Evolutionary conservation across 2,329 filamentous ascomycete genomes (phyloP).

Genomic region (Fusarium marasasianum): DNA sequence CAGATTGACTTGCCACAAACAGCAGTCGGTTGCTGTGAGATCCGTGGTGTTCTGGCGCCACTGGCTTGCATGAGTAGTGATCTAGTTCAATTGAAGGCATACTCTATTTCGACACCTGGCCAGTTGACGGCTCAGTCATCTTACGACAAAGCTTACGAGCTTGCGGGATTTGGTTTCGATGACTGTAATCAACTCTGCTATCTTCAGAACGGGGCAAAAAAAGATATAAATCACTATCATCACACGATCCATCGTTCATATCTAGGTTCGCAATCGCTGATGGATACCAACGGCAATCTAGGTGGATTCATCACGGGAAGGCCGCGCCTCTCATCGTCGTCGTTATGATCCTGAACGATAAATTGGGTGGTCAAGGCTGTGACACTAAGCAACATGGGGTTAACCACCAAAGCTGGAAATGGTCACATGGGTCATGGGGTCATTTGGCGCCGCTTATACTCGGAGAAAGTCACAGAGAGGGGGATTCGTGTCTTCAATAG

Average conservation of each 20-base stretch:
- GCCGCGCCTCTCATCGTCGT: background rate
- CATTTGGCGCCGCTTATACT: background rate
- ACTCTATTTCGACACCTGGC: background rate
- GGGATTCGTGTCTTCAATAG: background rate
- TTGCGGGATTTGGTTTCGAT: background rate
- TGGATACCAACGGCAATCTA: background rate
- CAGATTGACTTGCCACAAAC: background rate
- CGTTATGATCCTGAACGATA: background rate
- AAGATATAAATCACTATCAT: background rate
- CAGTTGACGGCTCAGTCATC: background rate
- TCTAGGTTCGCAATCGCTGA: background rate
- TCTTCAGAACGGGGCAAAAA: background rate
- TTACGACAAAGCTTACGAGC: background rate
- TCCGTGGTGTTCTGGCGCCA: background rate
- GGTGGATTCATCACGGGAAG: background rate
- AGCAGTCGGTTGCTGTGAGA: background rate
- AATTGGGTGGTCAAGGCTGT: background rate
- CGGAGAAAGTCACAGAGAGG: background rate
- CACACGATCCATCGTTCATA: background rate
- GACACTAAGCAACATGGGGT: background rate
- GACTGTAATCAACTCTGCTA: background rate
- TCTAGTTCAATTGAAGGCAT: background rate
- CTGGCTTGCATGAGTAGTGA: background rate
- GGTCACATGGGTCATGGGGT: background rate
- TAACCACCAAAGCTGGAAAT: background rate